These are phyloP conservation scores for Cladosporium sp. DNA, from an alignment of 2,329 filamentous ascomycete species.

Conservation along the genomic window DNA sequence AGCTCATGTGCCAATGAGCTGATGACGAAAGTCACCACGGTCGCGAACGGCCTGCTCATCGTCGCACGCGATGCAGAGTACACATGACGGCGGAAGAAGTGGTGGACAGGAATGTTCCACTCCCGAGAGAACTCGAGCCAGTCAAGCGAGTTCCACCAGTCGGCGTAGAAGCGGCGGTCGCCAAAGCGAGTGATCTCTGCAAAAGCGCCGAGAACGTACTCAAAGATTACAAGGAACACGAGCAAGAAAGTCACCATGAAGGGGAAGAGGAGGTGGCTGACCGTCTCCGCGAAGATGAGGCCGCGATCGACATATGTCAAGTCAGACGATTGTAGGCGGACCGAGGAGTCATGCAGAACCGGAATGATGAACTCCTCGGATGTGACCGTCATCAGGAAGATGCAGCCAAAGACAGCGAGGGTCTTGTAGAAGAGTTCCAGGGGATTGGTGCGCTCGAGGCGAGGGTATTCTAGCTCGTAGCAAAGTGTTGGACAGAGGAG, in stretches of 20 bases:
- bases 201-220: slow-evolving; percentile 91
- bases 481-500: slow-evolving; percentile 91
- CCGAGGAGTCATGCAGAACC: slow-evolving; percentile 70
- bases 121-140: slow-evolving; percentile 95
- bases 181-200: slow-evolving; percentile 82
- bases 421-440: slow-evolving; percentile 78
- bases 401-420: slow-evolving; percentile 87
- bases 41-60: slow-evolving; percentile 73
- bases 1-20: slow-evolving; percentile 88
- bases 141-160: slow-evolving; percentile 71
- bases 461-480: slow-evolving; percentile 95
- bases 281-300: slow-evolving; percentile 82
- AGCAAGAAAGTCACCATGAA: slow-evolving; percentile 96
- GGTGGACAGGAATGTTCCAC: slow-evolving; percentile 97
- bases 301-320: slow-evolving; percentile 58
- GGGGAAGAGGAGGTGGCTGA: slow-evolving; percentile 87
- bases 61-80: slow-evolving; percentile 72
- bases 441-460: slow-evolving; percentile 71
- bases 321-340: slow-evolving; percentile 45
- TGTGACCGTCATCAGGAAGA: slow-evolving; percentile 86
- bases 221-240: slow-evolving; percentile 97
- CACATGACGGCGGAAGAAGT: slow-evolving; percentile 90
- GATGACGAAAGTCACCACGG: slow-evolving; percentile 85
- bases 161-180: slow-evolving; percentile 86
- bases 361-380: slow-evolving; percentile 95